These are phyloP conservation scores for Aspergillus eucalypticola DNA, from an alignment of 2,329 filamentous ascomycete genomes.

Conservation along the genomic window DNA sequence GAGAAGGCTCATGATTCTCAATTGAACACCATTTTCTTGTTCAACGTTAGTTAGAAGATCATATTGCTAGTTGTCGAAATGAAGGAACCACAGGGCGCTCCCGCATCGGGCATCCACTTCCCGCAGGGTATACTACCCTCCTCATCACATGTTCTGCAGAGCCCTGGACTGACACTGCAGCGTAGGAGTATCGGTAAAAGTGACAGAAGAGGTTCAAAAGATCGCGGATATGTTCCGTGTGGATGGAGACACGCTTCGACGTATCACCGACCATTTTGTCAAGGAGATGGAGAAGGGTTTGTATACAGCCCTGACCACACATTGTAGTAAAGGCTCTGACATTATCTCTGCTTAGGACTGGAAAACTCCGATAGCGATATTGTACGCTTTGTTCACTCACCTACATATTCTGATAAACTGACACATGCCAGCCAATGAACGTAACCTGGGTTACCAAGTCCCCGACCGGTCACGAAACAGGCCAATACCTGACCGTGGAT, in stretches of 20 bases:
- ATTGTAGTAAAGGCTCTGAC: no score
- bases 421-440: slow-evolving; percentile 68
- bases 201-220: background rate
- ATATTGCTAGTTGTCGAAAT: background rate
- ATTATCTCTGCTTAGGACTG: background rate
- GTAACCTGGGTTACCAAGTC: slow-evolving; percentile 85
- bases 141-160: background rate
- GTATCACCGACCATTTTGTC: slow-evolving; percentile 83
- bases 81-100: slow-evolving; percentile 1
- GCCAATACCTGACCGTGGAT: slow-evolving; percentile 78
- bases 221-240: slow-evolving; percentile 63
- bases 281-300: slow-evolving; percentile 65
- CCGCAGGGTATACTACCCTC: background rate
- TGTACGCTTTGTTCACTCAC: background rate
- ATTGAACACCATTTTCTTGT: no score
- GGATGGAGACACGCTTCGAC: slow-evolving; percentile 71
- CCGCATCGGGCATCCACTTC: background rate
- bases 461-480: slow-evolving; percentile 76
- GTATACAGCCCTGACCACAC: background rate
- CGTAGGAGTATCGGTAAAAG: background rate
- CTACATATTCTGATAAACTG: background rate
- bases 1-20: background rate
- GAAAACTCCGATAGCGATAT: background rate
- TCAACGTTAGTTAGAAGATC: no score
- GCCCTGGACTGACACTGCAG: background rate